These are phyloP conservation scores for Lithospermum erythrorhizon DNA, from an alignment of 257 asterid species.

Conservation along the genomic window DNA sequence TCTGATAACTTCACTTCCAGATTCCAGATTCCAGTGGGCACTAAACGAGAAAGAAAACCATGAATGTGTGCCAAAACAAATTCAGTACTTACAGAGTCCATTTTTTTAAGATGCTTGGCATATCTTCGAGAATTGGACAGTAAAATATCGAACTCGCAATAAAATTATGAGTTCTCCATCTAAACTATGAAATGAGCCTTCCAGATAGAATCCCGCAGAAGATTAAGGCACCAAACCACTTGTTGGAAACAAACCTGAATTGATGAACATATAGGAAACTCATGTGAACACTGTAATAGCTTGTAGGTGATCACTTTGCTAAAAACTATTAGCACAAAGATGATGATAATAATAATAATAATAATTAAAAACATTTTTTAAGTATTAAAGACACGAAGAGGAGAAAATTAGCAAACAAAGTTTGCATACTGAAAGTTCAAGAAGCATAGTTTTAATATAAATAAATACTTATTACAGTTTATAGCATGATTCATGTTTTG, in stretches of 20 bases:
- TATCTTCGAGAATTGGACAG: too few relatives aligned
- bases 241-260: conserved; percentile 71
- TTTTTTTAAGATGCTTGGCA: too few relatives aligned
- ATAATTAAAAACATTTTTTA: too few relatives aligned
- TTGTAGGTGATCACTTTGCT: background rate
- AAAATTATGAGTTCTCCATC: background rate
- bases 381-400: too few relatives aligned
- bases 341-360: background rate
- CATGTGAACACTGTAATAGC: background rate
- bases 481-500: too few relatives aligned
- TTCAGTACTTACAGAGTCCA: too few relatives aligned
- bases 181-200: conserved; percentile 4
- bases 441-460: too few relatives aligned
- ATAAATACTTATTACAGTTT: too few relatives aligned
- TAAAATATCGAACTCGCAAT: too few relatives aligned
- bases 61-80: background rate
- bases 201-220: conserved; percentile 59
- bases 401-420: too few relatives aligned
- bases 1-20: background rate
- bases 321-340: background rate
- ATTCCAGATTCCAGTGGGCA: background rate
- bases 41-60: background rate
- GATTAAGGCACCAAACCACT: conserved; percentile 79
- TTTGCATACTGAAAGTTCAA: too few relatives aligned
- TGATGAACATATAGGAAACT: conserved; percentile 2